These are phyloP conservation scores for Leccinum ochraceum DNA, from an alignment of 768 basidiomycete genomes.

Conservation along the genomic window DNA sequence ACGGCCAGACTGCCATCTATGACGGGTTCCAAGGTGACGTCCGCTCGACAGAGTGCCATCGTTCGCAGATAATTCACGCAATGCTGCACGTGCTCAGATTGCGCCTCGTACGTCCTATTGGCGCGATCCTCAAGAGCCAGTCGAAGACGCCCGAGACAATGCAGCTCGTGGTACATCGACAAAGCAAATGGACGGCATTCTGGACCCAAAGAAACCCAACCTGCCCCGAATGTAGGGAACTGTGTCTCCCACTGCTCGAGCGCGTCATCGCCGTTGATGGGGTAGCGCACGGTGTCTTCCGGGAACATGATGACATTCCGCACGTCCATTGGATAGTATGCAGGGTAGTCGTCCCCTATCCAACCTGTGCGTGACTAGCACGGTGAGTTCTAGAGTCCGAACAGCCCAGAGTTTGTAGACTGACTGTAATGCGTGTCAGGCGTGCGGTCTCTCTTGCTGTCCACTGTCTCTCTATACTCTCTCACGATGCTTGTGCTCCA, in stretches of 20 bases:
- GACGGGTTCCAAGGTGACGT: conserved; percentile 50
- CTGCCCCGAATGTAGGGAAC: conserved; percentile 19
- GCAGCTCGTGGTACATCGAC: conserved; percentile 40
- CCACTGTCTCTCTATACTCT: background rate
- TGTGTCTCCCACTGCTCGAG: conserved; percentile 25
- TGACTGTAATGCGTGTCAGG: conserved; percentile 19
- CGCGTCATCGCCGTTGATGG: conserved; percentile 26
- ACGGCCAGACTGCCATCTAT: conserved; percentile 17
- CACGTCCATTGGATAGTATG: conserved; percentile 28
- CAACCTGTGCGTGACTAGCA: conserved; percentile 16
- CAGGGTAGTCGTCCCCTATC: conserved; percentile 30
- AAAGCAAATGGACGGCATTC: conserved; percentile 35
- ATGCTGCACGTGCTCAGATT: conserved; percentile 36
- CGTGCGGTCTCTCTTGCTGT: background rate
- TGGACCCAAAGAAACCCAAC: conserved; percentile 30
- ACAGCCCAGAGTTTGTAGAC: background rate
- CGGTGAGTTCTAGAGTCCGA: conserved; percentile 3
- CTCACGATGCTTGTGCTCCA: conserved; percentile 20
- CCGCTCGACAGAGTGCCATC: conserved; percentile 46
- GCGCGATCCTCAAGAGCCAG: conserved; percentile 19
- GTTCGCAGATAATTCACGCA: conserved; percentile 52
- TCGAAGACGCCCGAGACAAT: conserved; percentile 37
- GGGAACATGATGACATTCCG: conserved; percentile 25
- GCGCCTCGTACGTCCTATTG: conserved; percentile 19
- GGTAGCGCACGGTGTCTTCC: conserved; percentile 29